phyloP scores from a whole-genome alignment of 1,284 basidiomycete species.

The Hypsizygus ulmarius region DNA sequence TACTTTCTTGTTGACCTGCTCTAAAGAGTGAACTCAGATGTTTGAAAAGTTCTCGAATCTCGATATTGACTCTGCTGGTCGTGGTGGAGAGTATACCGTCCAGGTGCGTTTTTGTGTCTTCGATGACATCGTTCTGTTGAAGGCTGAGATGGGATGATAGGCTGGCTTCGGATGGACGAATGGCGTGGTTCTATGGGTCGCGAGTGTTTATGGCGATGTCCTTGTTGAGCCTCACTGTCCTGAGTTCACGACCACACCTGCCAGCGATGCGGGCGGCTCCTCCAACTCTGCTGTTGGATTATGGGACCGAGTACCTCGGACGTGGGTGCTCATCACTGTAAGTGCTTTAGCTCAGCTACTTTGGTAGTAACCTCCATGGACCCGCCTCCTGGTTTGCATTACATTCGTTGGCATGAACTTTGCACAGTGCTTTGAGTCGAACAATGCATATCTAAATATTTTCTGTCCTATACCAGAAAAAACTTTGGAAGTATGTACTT shows the following conservation, averaged over 20 bases:
- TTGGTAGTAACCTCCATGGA: neutral
- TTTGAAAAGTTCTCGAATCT: conserved; percentile 83
- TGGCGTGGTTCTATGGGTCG: conserved; percentile 76
- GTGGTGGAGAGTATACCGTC: conserved; percentile 84
- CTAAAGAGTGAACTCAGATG: conserved; percentile 54
- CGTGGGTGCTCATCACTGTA: neutral
- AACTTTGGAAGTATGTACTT: too few relatives aligned
- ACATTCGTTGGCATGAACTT: too few relatives aligned
- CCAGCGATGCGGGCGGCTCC: neutral
- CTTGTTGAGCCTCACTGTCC: conserved; percentile 71
- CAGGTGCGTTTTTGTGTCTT: conserved; percentile 43
- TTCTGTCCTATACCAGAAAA: too few relatives aligned
- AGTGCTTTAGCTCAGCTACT: neutral
- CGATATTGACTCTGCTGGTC: conserved; percentile 81
- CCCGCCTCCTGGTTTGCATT: too few relatives aligned
- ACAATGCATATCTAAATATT: too few relatives aligned
- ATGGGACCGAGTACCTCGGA: conserved; percentile 4
- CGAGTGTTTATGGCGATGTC: conserved; percentile 65
- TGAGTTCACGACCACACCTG: conserved; percentile 32
- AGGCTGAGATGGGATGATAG: conserved; percentile 26
- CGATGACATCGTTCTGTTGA: neutral
- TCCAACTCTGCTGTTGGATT: conserved; percentile 3
- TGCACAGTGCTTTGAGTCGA: too few relatives aligned
- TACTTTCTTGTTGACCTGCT: neutral
- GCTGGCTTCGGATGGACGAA: conserved; percentile 93